phyloP scores from a whole-genome alignment of 805 yeast genomes.

The Debaryomyces maramus region DNA sequence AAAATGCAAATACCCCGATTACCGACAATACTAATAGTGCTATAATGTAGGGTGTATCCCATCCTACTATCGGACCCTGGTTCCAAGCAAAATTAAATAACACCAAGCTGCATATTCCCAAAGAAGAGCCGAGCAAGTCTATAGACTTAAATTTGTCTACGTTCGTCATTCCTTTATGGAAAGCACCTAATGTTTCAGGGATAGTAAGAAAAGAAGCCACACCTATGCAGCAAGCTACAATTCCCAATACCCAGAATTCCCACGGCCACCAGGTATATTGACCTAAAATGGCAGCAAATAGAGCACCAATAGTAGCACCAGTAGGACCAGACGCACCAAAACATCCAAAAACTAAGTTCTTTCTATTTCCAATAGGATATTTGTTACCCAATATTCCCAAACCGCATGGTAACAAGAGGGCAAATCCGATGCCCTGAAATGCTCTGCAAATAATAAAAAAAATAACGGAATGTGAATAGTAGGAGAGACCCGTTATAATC shows the following conservation, averaged over 20 bases:
- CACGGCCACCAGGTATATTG: slow-evolving; percentile 59
- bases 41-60: slow-evolving; percentile 60
- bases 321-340: slow-evolving; percentile 64
- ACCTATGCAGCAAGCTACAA: slow-evolving; percentile 35
- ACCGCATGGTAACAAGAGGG: slow-evolving; percentile 58
- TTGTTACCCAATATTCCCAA: slow-evolving; percentile 53
- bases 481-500: slow-evolving; percentile 57
- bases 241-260: slow-evolving; percentile 52
- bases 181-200: slow-evolving; percentile 25
- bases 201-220: slow-evolving; percentile 35
- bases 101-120: slow-evolving; percentile 61
- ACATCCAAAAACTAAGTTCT: slow-evolving; percentile 54
- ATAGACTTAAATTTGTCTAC: slow-evolving; percentile 12
- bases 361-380: slow-evolving; percentile 45
- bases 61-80: slow-evolving; percentile 73
- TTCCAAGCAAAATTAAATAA: slow-evolving; percentile 70
- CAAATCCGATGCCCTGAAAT: slow-evolving; percentile 65
- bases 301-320: slow-evolving; percentile 58
- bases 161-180: slow-evolving; percentile 6
- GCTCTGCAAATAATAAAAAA: slow-evolving; percentile 59
- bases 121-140: slow-evolving; percentile 32
- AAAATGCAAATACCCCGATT: slow-evolving; percentile 39
- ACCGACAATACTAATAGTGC: slow-evolving; percentile 57
- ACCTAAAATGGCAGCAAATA: slow-evolving; percentile 50
- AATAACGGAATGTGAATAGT: slow-evolving; percentile 47